These are phyloP conservation scores for Penicillium sp. DNA, from an alignment of 2,329 filamentous ascomycete genomes.

Conservation along the genomic window DNA sequence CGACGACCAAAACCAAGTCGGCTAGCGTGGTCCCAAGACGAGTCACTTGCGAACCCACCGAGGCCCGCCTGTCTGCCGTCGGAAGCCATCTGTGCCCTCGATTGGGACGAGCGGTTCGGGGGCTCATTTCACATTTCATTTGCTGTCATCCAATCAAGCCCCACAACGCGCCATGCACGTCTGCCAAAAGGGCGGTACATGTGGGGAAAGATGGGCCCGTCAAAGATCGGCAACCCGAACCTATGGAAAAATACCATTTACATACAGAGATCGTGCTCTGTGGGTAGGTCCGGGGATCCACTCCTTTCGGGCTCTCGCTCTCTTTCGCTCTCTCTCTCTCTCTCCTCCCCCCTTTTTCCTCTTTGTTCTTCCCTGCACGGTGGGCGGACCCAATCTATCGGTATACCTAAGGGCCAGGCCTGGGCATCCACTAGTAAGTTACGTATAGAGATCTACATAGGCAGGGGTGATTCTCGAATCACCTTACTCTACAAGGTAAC, in stretches of 20 bases:
- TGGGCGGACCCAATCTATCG: not conserved
- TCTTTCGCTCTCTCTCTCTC: not conserved
- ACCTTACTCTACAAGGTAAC: not conserved
- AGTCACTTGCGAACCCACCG: constrained; percentile 10
- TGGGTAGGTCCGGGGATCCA: not conserved
- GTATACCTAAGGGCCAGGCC: not conserved
- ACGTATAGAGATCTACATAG: not conserved
- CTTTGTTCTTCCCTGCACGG: not conserved
- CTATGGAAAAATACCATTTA: not conserved
- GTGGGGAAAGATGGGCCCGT: constrained; percentile 14
- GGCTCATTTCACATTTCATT: constrained; percentile 16
- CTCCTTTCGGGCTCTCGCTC: not conserved
- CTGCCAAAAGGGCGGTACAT: constrained; percentile 13
- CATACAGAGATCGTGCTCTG: not conserved
- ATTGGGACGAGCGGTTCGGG: constrained; percentile 13
- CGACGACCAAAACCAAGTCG: not conserved
- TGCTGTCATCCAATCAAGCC: constrained; percentile 10
- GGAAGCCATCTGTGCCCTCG: constrained; percentile 8
- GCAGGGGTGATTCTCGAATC: not conserved
- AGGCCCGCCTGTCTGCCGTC: constrained; percentile 8
- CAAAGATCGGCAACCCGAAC: constrained; percentile 8
- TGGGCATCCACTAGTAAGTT: not conserved
- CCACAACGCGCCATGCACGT: constrained; percentile 3
- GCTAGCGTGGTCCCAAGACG: constrained; percentile 6
- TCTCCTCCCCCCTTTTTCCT: not conserved